Base-by-base conservation (phyloP, 2,329 filamentous ascomycete genomes). In the Phaeosphaeria sp. region DNA sequence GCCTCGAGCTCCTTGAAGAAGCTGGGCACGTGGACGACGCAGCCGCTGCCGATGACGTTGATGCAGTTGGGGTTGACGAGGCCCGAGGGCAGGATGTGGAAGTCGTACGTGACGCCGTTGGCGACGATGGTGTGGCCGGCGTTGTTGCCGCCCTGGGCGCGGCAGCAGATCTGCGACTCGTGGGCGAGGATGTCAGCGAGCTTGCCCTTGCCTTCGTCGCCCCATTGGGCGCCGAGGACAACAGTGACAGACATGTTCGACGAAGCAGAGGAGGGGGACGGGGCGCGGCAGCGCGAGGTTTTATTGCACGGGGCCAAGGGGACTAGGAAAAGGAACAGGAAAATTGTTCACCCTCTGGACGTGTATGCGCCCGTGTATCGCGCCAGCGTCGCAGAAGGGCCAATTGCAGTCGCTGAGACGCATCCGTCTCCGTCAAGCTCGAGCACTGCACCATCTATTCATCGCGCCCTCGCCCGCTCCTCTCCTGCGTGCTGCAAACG, bases 41-140 rank as follows among this genome's bases (percentile, higher is more conserved):
- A 89, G 58, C 90, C 74, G 60, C 79, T 66, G 39, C 82, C 91
- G 73, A 93, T 89, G 56, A 93, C 80, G 79, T 93, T 93, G 68
- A 87, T 83, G 74, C 86, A 91, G 44, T 81, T 80, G 6, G 89
- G 88, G 73, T 90, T 91, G 64, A 93, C 82, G 59, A 93, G 84
- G 58, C 91, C 91, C 55, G 87, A 90, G 22, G 75, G 74, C 24
- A 78, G 71, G 64, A 79, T 77, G 60, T 78, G 75, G 64, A 76
- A 77, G 55, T 78, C 75, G 67, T 78, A 78, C 22, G 83, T 85
- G 65, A 80, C 66, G 51, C 80, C 79, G 60, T 80, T 76, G 66
- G 79, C 74, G 66, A 79, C 75, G 53, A 78, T 78, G 53, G 76
- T 79, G 62, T 78, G 76, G 53, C 77, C 77, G 48, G 86, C 86